A percentile compares a stretch with the other conserved stretches of the same genome.
Evolutionary conservation across 2,329 filamentous ascomycete genomes (phyloP).

Genomic region (Coniosporium tulheliwenetii): DNA sequence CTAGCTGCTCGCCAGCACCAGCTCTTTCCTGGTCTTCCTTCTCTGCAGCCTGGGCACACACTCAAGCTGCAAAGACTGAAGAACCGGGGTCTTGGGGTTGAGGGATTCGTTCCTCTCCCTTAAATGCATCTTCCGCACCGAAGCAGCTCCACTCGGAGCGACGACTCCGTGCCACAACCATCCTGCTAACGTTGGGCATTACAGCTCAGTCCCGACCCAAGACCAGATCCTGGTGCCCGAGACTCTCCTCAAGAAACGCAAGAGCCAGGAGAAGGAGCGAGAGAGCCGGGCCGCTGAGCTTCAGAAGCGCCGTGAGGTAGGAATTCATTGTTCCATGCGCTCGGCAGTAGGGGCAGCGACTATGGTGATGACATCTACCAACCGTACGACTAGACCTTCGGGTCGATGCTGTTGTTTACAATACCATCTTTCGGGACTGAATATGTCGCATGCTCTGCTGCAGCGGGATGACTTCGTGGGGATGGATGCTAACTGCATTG

Average conservation of each 20-base stretch:
- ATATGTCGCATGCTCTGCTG: conserved; percentile 2
- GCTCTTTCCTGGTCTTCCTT: conserved; percentile 54
- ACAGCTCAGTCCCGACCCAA: conserved; percentile 79
- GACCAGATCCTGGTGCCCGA: conserved; percentile 96
- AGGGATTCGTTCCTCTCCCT: conserved; percentile 54
- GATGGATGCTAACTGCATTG: conserved; percentile 16
- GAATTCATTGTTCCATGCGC: conserved; percentile 5
- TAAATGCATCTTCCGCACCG: conserved; percentile 53
- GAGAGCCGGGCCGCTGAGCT: conserved; percentile 68
- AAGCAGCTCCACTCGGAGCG: conserved; percentile 49
- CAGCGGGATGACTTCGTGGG: too few species aligned
- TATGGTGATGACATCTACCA: conserved; percentile 77
- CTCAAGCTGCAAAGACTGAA: conserved; percentile 39
- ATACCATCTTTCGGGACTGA: conserved; percentile 99
- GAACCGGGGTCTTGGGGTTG: conserved; percentile 63
- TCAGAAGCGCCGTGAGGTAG: conserved; percentile 79
- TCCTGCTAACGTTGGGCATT: conserved; percentile 50
- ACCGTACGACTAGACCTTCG: conserved; percentile 76
- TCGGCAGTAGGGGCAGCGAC: conserved; percentile 12
- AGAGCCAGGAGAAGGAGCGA: conserved; percentile 98
- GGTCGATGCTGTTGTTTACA: conserved; percentile 96
- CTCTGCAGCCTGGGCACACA: conserved; percentile 22
- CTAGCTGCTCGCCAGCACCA: conserved; percentile 42
- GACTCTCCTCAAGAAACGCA: conserved; percentile 99
- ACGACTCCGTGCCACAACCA: conserved; percentile 53